Base-by-base conservation (phyloP, 257 asterid species). In the Nicotiana sylvestris region DNA sequence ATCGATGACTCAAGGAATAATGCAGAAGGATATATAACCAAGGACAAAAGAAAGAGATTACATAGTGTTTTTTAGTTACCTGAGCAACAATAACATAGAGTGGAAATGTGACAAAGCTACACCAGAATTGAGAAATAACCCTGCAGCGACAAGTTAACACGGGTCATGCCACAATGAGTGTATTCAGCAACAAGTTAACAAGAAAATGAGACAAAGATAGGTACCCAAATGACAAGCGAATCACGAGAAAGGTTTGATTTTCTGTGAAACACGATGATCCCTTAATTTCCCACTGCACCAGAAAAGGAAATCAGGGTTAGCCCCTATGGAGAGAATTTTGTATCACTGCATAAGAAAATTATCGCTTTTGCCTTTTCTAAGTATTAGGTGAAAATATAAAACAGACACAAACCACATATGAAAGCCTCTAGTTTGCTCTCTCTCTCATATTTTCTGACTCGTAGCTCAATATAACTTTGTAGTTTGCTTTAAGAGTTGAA, bases 101-200 rank as follows among this genome's bases (percentile, higher is more conserved):
- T 3, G 99, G 98, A 84, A 96, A 96, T 16, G 99, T 96, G 93
- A 96, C 91, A 82, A 96, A 96, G 90, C 99, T 96, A 87, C 99
- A 96, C 98, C 99, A 96, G 82, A 89, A 88, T 93, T 96, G 99
- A 80, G 99, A 91, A 18, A 92, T 90, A 37, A 94, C 85, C 89
- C 97, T 95, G 93, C 89, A 85, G 61, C 66, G 62, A 16, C 18
- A 6, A 56, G 16, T 58, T 33, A 69, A 81, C 21, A n/a, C 3
- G 37, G 17, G 57, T 13, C 18, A 29, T 79, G 76, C 78, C 4
- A 46, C 18, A 57, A 21, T 53, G 57, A 30, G 67, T 33, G 53
- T 78, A 64, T 66, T 12, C 57, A 30, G 74, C 33, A 70, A 46
- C 79, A 21, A 72, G 78, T 72, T 72, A 79, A 37, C 43, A 15